Percentiles rank a stretch among this genome's conserved stretches.
These are phyloP conservation scores for Tagetes patula DNA, from an alignment of 129 eudicot genomes.

Conservation along the genomic window DNA sequence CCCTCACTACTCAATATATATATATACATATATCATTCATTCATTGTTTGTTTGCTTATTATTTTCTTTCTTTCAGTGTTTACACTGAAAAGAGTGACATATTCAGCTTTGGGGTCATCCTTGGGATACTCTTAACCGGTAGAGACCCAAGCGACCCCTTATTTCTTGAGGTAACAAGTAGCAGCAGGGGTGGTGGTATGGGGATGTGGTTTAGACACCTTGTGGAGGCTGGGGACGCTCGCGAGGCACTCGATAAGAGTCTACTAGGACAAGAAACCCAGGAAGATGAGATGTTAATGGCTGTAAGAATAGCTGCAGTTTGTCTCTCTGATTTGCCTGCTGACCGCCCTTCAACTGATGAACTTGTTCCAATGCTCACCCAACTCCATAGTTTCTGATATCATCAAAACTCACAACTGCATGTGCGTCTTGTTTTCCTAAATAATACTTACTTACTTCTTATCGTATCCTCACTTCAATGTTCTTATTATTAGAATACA, in stretches of 20 bases:
- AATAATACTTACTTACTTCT: too few relatives aligned
- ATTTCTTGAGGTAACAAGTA: constrained; percentile 39
- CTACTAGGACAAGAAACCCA: constrained; percentile 67
- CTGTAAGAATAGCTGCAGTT: constrained; percentile 73
- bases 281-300: constrained; percentile 94
- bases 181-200: constrained; percentile 51
- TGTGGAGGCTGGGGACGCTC: constrained; percentile 70
- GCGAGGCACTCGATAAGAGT: constrained; percentile 81
- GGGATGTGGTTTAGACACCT: constrained; percentile 77
- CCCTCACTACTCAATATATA: too few relatives aligned
- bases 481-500: too few relatives aligned
- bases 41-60: not conserved
- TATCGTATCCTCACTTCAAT: too few relatives aligned
- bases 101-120: constrained; percentile 81
- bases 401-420: too few relatives aligned
- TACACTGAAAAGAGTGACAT: constrained; percentile 87
- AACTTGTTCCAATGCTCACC: constrained; percentile 93
- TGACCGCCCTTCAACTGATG: constrained; percentile 85
- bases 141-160: constrained; percentile 67
- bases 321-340: constrained; percentile 78
- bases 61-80: constrained; percentile 27
- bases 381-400: constrained; percentile 81
- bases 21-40: too few relatives aligned
- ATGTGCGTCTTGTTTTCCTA: too few relatives aligned
- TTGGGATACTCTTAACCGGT: constrained; percentile 76